Evolutionary conservation across 2,329 filamentous ascomycete genomes (phyloP).

Genomic region (Nigrospora osmanthi): DNA sequence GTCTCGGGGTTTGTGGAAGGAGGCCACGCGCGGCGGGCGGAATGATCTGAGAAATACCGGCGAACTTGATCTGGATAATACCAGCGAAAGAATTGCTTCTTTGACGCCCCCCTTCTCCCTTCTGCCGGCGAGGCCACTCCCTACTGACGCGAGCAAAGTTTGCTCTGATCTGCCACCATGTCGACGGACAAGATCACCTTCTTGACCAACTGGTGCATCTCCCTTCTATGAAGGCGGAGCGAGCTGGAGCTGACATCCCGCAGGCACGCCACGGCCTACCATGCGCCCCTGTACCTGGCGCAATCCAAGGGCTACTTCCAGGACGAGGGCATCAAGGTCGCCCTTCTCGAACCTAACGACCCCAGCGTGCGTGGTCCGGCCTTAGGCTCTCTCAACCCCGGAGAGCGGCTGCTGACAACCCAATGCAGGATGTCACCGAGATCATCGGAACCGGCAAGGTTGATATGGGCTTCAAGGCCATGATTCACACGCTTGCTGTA

Average conservation of each 20-base stretch:
- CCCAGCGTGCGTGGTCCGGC: constrained; percentile 46
- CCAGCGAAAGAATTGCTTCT: constrained; percentile 84
- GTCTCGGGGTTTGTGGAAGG: background rate
- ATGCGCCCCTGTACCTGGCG: constrained; percentile 69
- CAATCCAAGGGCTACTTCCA: constrained; percentile 70
- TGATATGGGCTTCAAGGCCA: constrained; percentile 74
- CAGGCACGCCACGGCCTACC: constrained; percentile 77
- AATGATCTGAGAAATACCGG: constrained; percentile 68
- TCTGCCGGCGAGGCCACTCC: background rate
- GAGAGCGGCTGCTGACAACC: constrained; percentile 6
- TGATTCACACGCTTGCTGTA: constrained; percentile 74
- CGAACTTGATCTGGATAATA: constrained; percentile 84
- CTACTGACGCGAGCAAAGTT: constrained; percentile 22
- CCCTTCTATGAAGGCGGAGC: background rate
- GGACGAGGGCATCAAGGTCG: constrained; percentile 70
- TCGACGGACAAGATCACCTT: constrained; percentile 81
- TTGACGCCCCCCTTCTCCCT: constrained; percentile 30
- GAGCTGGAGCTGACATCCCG: background rate
- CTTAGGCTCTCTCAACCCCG: background rate
- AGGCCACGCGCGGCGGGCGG: background rate
- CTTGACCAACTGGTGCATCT: constrained; percentile 67
- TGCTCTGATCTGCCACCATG: constrained; percentile 48
- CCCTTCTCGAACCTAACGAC: constrained; percentile 70
- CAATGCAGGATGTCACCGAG: constrained; percentile 62
- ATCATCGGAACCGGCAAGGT: constrained; percentile 72